Conservation (phyloP, 768 basidiomycete genomes). For the Psilocybe cubensis region DNA sequence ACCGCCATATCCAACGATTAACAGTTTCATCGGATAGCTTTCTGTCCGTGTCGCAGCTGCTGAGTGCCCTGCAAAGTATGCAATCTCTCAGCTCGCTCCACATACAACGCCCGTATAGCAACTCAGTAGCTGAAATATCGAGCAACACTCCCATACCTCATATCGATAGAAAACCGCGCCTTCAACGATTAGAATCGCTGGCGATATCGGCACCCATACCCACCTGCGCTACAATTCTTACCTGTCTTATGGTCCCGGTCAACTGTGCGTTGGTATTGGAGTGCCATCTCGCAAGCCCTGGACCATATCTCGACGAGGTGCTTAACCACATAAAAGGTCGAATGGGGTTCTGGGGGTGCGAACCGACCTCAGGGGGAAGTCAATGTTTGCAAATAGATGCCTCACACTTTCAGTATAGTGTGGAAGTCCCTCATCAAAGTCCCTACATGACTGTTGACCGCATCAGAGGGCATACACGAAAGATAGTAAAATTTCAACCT, state of each 20-base stretch:
- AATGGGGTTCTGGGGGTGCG: conserved; percentile 18
- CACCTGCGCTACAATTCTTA: conserved; percentile 19
- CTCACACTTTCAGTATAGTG: conserved; percentile 11
- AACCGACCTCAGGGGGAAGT: conserved; percentile 12
- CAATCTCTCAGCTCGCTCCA: neutral
- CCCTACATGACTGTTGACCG: conserved; percentile 15
- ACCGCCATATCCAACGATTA: neutral
- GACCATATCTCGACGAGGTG: conserved; percentile 13
- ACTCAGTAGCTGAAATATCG: neutral
- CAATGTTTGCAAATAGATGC: conserved; percentile 18
- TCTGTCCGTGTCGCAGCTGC: neutral
- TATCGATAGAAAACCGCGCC: neutral
- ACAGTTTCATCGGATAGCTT: neutral
- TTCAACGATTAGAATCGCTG: conserved; percentile 13
- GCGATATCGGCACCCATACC: conserved; percentile 15
- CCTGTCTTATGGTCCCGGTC: conserved; percentile 12
- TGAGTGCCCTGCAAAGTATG: neutral
- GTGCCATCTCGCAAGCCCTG: conserved; percentile 11
- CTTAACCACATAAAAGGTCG: conserved; percentile 7
- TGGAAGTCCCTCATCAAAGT: neutral
- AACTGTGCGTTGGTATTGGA: conserved; percentile 19
- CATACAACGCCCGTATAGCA: neutral
- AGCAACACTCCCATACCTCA: conserved; percentile 6
- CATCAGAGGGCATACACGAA: too few species aligned
- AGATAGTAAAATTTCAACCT: too few species aligned